Evolutionary conservation across 1,284 basidiomycete species (phyloP).

Genomic region (Laetiporus sulphureus): DNA sequence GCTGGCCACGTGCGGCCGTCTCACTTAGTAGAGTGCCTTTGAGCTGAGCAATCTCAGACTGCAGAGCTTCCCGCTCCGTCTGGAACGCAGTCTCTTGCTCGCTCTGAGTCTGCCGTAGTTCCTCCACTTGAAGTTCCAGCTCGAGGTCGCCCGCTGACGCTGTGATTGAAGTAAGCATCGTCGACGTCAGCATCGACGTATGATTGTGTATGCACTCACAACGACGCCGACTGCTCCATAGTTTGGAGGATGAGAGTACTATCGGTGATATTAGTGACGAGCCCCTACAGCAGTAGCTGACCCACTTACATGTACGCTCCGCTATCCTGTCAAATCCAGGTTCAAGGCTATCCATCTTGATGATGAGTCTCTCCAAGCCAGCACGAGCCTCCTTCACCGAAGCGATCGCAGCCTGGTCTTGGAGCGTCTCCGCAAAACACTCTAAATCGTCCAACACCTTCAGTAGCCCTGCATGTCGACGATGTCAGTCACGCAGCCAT

Average conservation of each 20-base stretch:
- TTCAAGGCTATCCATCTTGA: constrained; percentile 72
- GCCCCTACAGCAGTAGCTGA: not conserved
- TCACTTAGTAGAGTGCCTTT: constrained; percentile 35
- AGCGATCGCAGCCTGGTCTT: constrained; percentile 38
- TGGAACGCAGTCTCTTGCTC: constrained; percentile 48
- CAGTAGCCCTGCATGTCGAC: constrained; percentile 57
- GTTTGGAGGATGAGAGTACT: constrained; percentile 70
- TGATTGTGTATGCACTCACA: constrained; percentile 38
- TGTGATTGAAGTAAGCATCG: too few species aligned
- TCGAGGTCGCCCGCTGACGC: constrained; percentile 68
- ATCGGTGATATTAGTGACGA: constrained; percentile 3
- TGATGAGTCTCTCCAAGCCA: constrained; percentile 60
- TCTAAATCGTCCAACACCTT: constrained; percentile 63
- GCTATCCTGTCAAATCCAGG: constrained; percentile 75
- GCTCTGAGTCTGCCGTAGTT: constrained; percentile 43
- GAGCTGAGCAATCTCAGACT: constrained; percentile 50
- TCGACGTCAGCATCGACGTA: constrained; percentile 1
- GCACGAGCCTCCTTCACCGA: constrained; percentile 58
- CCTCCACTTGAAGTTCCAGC: constrained; percentile 55
- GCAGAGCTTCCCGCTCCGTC: constrained; percentile 45
- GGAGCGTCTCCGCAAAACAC: constrained; percentile 36
- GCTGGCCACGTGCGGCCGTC: constrained; percentile 33
- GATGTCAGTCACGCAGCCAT: too few species aligned
- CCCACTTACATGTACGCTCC: constrained; percentile 61
- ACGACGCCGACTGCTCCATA: constrained; percentile 58